Evolutionary conservation across 768 basidiomycete species (phyloP), one percentile per base, ranked within the genome.

Genomic region (Rhodotorula kratochvilovae): DNA sequence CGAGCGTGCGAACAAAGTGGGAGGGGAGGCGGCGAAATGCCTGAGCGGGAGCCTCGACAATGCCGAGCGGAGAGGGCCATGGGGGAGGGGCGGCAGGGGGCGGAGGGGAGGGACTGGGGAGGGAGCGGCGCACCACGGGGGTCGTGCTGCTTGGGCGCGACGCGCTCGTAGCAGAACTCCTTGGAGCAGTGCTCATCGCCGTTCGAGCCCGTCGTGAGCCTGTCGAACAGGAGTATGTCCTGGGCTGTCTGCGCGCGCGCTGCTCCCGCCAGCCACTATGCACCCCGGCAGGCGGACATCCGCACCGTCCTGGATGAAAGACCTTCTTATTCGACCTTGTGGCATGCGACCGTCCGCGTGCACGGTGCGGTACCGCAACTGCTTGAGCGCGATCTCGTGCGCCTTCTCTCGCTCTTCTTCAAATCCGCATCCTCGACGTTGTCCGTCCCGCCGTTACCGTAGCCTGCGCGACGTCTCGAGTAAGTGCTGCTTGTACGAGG

Each of bases 151-250:
- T 63, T n/a, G 46, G 42, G 16, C 16, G n/a, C 21, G 61, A 63
- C n/a, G 6, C 39, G 35, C 61, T 63, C 53, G 61, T 63, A 63
- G 61, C 61, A 63, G 61, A 53, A 63, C 50, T 63, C 61, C 27
- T 36, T 25, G 61, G n/a, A 63, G 61, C 53, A 63, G 51, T 42
- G 53, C 50, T 63, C 61, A 29, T 50, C 35, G 61, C 51, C 50
- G 61, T 63, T 51, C 61, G 51, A 51, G 61, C 53, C 50, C 50
- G 53, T 53, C 25, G n/a, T n/a, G 61, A 63, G 31, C 36, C 50
- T 35, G 61, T 63, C 61, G 21, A 63, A 63, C 36, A 63, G 27
- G 61, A 63, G 53, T 16, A 63, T 51, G 61, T 63, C 48, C 50
- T 51, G 29, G 61, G 36, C 61, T 33, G 13, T 35, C 61, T 61